Evolutionary conservation across 805 yeast species (phyloP), one percentile per base, ranked within the genome.

Genomic region (Ogataea sp.): DNA sequence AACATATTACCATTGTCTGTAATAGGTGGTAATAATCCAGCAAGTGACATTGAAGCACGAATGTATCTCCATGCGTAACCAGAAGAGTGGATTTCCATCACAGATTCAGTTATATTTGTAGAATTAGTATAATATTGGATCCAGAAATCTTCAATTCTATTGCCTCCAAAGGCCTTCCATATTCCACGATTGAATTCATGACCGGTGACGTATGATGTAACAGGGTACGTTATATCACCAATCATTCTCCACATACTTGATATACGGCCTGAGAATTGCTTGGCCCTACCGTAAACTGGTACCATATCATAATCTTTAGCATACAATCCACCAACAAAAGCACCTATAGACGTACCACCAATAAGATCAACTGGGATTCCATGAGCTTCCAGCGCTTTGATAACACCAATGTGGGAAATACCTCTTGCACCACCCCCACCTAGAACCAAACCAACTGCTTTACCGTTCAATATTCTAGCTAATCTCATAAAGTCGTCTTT

Each of bases 381-480:
- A 40, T 79, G 78, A 46, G 85, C 94, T 56, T 90, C 97, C 9
- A 90, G 62, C 0, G 97, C 96, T 37, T 78, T 76, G n/a, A 90
- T 74, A 3, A 93, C 81, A 3, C 98, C 98, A 31, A 90, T 69
- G 56, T 90, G 98, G 13, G 96, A 75, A 13, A 90, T 70, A 1
- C 98, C 98, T 49, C 97, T 70, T 0, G 97, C 96, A 32, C 98
- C 98, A 31, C 98, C 98, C 13, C 98, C 98, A 6, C 98, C 98
- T 3, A 90, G 66, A 6, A 90, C 97, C 16, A 93, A 65, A 0
- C 97, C 98, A 31, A 93, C 84, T 0, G 96, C 96, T 55, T 88
- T 87, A 7, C 95, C 96, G 0, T 96, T 84, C 14, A 90, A 62
- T 8, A 93, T 73, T 51, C 98, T 71, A 0, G 98, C 97, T 28